Conservation (phyloP, 345 rosid species). For the Corchorus capsularis region DNA sequence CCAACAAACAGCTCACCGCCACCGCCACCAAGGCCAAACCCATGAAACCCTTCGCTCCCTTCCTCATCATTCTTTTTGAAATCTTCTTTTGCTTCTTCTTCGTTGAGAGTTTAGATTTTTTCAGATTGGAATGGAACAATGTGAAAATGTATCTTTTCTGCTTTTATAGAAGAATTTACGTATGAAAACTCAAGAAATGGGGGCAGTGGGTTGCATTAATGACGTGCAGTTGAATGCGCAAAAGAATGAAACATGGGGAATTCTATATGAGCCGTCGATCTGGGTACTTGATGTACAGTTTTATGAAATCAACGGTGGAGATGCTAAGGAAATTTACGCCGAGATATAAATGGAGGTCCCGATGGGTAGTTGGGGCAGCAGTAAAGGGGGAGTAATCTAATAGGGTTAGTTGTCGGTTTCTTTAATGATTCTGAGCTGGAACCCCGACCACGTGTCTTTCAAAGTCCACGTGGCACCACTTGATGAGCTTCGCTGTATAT, state of each 20-base stretch:
- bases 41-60: background rate
- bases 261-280: background rate
- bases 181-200: background rate
- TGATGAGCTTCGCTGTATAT: too few species aligned
- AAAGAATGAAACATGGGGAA: background rate
- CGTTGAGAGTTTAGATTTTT: background rate
- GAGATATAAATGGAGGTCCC: constrained; percentile 14
- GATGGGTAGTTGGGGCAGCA: constrained; percentile 16
- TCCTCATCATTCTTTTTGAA: background rate
- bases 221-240: constrained; percentile 10
- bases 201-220: background rate
- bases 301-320: background rate
- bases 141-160: background rate
- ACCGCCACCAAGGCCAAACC: background rate
- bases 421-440: constrained; percentile 15
- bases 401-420: background rate
- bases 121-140: background rate
- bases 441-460: background rate
- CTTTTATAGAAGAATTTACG: background rate
- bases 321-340: background rate
- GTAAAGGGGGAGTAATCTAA: background rate
- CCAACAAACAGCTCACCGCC: background rate
- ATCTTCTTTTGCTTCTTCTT: background rate
- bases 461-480: background rate
- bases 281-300: background rate